phyloP scores from a whole-genome alignment of 192 early-diverging fungal genomes.

The Lobosporangium transversale region DNA sequence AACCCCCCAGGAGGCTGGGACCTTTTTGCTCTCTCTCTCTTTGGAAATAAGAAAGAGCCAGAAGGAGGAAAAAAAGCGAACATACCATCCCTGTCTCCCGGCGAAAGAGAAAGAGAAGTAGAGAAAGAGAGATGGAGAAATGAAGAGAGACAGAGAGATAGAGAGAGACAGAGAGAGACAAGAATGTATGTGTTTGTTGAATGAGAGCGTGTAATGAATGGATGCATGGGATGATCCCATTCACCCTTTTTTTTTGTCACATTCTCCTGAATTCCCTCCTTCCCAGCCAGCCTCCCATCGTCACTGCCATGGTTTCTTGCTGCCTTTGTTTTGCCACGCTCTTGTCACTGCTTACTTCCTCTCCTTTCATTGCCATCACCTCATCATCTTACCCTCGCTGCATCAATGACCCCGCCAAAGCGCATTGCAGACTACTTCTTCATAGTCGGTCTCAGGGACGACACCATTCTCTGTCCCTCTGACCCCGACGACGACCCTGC shows the following conservation, averaged over 20 bases:
- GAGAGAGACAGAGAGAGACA: neutral
- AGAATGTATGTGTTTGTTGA: neutral
- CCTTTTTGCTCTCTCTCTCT: too few species aligned
- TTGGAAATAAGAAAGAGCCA: too few species aligned
- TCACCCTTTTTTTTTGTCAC: conserved; percentile 5
- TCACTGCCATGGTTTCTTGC: conserved; percentile 2
- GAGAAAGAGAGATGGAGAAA: neutral
- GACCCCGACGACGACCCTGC: neutral
- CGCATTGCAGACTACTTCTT: conserved; percentile 53
- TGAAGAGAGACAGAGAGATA: neutral
- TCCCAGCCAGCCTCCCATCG: conserved; percentile 2
- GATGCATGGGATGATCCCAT: neutral
- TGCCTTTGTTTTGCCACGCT: neutral
- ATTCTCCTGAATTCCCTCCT: neutral
- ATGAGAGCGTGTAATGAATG: neutral
- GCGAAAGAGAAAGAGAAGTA: neutral
- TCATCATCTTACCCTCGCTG: neutral
- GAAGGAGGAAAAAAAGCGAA: too few species aligned
- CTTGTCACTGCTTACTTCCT: neutral
- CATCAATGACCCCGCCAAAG: conserved; percentile 17
- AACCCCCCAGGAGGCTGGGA: too few species aligned
- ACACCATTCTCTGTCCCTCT: conserved; percentile 13
- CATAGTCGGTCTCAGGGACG: conserved; percentile 45
- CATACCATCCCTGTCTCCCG: too few species aligned
- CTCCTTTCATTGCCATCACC: neutral